A percentile compares a stretch with the other conserved stretches of the same genome.
phyloP scores from a whole-genome alignment of 1,139 yeast genomes.

The Geotrichum reessii region DNA sequence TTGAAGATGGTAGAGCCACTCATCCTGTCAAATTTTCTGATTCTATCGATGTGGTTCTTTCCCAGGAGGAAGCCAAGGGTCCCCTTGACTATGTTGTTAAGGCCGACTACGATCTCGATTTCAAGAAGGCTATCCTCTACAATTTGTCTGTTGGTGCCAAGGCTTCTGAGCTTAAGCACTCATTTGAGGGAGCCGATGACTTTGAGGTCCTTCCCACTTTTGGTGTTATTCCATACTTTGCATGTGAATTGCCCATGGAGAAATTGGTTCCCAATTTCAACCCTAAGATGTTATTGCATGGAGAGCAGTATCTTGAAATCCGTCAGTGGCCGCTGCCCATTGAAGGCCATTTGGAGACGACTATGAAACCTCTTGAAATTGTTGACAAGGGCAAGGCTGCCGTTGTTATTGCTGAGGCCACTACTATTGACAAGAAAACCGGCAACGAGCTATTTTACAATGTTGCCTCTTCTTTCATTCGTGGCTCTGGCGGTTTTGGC shows the following conservation, averaged over 20 bases:
- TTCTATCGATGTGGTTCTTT: constrained; percentile 58
- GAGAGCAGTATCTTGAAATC: constrained; percentile 87
- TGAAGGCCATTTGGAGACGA: constrained; percentile 51
- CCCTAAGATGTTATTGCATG: constrained; percentile 81
- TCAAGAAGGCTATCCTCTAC: constrained; percentile 73
- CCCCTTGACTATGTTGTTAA: constrained; percentile 27
- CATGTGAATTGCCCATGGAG: constrained; percentile 50
- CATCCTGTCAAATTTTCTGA: constrained; percentile 65
- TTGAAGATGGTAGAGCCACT: constrained; percentile 49
- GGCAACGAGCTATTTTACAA: constrained; percentile 71
- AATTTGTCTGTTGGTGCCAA: constrained; percentile 87
- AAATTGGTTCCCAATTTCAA: constrained; percentile 72
- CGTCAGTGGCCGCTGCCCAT: constrained; percentile 78
- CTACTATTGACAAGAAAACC: constrained; percentile 62
- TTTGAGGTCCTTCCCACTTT: constrained; percentile 91
- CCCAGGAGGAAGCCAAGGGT: constrained; percentile 31
- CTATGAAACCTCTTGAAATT: constrained; percentile 62
- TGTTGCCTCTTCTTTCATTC: constrained; percentile 79
- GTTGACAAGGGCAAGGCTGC: constrained; percentile 88
- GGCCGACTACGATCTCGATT: constrained; percentile 48
- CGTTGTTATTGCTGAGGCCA: constrained; percentile 68
- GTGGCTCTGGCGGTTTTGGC: constrained; percentile 62
- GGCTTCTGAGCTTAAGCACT: constrained; percentile 68
- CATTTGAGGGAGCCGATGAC: constrained; percentile 68
- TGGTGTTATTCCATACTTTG: constrained; percentile 78